phyloP scores from a whole-genome alignment of 2,329 filamentous ascomycete species.

The Diplodia mutila region DNA sequence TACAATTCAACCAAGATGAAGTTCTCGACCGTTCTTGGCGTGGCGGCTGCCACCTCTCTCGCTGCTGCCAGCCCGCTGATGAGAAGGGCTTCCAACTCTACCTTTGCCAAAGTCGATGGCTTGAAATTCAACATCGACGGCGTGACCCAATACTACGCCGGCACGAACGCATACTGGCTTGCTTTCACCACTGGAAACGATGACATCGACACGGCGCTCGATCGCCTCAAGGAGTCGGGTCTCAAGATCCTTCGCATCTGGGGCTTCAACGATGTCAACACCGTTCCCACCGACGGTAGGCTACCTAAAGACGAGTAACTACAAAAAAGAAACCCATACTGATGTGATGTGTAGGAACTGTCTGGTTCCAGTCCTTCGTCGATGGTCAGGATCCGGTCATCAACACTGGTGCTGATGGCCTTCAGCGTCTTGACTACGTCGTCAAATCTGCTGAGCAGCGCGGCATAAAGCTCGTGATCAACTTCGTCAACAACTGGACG shows the following conservation, averaged over 20 bases:
- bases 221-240: constrained; percentile 54
- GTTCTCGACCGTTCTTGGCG: constrained; percentile 29
- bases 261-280: constrained; percentile 65
- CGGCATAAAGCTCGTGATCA: constrained; percentile 65
- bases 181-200: constrained; percentile 56
- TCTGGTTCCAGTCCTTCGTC: constrained; percentile 62
- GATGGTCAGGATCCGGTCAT: constrained; percentile 55
- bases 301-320: background rate
- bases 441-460: constrained; percentile 62
- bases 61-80: constrained; percentile 21
- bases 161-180: constrained; percentile 62
- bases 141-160: constrained; percentile 52
- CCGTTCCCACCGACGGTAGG: constrained; percentile 27
- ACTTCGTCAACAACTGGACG: constrained; percentile 70
- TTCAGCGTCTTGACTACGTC: constrained; percentile 67
- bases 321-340: background rate
- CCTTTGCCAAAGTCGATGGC: constrained; percentile 37
- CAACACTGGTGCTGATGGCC: constrained; percentile 65
- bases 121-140: constrained; percentile 42
- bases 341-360: constrained; percentile 39
- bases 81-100: constrained; percentile 28
- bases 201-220: constrained; percentile 57
- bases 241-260: constrained; percentile 64
- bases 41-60: constrained; percentile 30
- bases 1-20: constrained; percentile 32